These are phyloP conservation scores for Rosa chinensis DNA, from an alignment of 306 rosid species.

Conservation along the genomic window DNA sequence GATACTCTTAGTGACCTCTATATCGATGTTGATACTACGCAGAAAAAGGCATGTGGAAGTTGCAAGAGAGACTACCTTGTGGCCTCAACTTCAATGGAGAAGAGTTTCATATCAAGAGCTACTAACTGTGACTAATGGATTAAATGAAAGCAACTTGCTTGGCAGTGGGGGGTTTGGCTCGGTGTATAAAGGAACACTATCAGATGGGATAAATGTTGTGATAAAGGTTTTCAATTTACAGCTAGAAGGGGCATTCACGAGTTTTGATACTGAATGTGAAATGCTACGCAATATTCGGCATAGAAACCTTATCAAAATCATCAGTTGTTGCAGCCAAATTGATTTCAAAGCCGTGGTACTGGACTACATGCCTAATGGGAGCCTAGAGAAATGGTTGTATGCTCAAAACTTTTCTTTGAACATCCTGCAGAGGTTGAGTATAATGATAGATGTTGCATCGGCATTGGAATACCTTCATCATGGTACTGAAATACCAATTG, in stretches of 20 bases:
- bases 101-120: slow-evolving; percentile 3
- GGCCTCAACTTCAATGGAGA: slow-evolving; percentile 7
- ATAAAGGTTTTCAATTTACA: slow-evolving; percentile 27
- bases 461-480: no score
- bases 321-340: neutral
- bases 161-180: slow-evolving; percentile 22
- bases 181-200: slow-evolving; percentile 17
- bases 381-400: no score
- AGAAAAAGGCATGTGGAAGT: neutral
- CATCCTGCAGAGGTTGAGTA: no score
- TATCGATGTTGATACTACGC: neutral
- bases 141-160: slow-evolving; percentile 1
- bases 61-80: no score
- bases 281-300: neutral
- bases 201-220: slow-evolving; percentile 20
- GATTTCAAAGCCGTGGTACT: slow-evolving; percentile 7
- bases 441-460: no score
- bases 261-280: slow-evolving; percentile 13
- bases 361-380: no score
- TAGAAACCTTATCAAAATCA: no score
- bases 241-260: neutral
- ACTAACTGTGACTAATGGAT: slow-evolving; percentile 12
- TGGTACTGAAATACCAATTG: no score
- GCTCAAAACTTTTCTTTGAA: no score
- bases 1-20: neutral